Evolutionary conservation across 2,329 filamentous ascomycete species (phyloP).

Genomic region (Sclerotinia trifoliorum): DNA sequence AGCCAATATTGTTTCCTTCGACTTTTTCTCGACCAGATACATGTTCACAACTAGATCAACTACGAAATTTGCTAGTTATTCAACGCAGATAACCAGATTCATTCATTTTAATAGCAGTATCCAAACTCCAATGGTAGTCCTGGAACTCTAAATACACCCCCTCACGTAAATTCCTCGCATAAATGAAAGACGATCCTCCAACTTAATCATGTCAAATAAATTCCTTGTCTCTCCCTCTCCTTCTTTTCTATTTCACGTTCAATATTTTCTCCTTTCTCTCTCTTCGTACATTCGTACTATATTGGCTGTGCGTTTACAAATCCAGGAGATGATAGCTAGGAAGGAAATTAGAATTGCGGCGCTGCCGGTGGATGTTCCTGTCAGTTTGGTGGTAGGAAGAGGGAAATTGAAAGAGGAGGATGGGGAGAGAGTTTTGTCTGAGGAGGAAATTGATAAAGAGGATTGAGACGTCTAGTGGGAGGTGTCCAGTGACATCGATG

Average conservation of each 20-base stretch:
- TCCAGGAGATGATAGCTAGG: background rate
- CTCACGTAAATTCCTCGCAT: too few species aligned
- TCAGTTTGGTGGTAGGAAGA: background rate
- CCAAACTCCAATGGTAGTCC: background rate
- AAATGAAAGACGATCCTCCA: background rate
- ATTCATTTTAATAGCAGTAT: background rate
- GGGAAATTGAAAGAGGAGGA: background rate
- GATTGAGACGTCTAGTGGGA: background rate
- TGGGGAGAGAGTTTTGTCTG: background rate
- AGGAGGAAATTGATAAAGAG: background rate
- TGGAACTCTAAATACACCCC: background rate
- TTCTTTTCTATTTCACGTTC: background rate
- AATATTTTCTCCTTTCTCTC: conserved; percentile 13
- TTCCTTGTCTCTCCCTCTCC: background rate
- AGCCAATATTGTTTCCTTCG: too few species aligned
- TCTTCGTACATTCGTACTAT: conserved; percentile 33
- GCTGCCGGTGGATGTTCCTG: background rate
- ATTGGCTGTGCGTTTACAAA: background rate
- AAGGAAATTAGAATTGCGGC: background rate
- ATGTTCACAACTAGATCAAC: background rate
- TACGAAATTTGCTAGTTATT: background rate
- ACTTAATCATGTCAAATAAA: background rate
- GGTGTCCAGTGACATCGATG: background rate
- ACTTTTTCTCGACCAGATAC: too few species aligned
- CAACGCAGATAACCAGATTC: background rate